Evolutionary conservation across 305 asterid genomes (phyloP), one percentile per base, ranked within the genome.

Genomic region (Ilex paraguariensis): DNA sequence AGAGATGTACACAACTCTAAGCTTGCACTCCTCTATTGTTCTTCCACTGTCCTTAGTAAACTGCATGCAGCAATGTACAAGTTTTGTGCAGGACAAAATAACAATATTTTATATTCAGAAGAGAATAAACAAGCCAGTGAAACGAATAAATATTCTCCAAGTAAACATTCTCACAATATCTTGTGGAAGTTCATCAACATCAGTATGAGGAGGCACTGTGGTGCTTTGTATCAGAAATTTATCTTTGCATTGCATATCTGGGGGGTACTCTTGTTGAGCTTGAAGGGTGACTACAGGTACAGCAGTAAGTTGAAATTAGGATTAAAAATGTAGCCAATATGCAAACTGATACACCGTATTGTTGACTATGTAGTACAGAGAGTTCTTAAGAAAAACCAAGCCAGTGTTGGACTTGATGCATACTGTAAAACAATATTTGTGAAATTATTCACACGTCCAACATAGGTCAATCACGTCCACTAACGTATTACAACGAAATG

Each of bases 191-290:
- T 83, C 90, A 61, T 85, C 91, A 57, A 77, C 71, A 53, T 76
- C 82, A 17, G 82, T 79, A 73, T 69, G 71, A 68, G 79, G 72
- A 73, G 82, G 69, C 57, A 90, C 88, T 56, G 33, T 21, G n/a
- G 80, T 81, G 70, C 96, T 85, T 71, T 82, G 96, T 60, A 90
- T 66, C 13, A 87, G 92, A 71, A 90, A 90, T 64, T 90, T 90
- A 66, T 90, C 97, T 77, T 63, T 85, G 72, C 90, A 85, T 62
- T 85, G 95, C 97, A 87, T 85, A 48, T 79, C 89, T 4, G 82
- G 85, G 51, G 97, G 95, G 59, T 71, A 82, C 68, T 90, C 95
- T 65, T 73, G 67, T 70, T 81, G 96, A 70, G 90, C 92, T 83
- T 90, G 97, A 64, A 83, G 87, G 69, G 95, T 87, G 52, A 90